These are phyloP conservation scores for Candida hungchunana DNA, from an alignment of 805 yeast genomes.

Conservation along the genomic window DNA sequence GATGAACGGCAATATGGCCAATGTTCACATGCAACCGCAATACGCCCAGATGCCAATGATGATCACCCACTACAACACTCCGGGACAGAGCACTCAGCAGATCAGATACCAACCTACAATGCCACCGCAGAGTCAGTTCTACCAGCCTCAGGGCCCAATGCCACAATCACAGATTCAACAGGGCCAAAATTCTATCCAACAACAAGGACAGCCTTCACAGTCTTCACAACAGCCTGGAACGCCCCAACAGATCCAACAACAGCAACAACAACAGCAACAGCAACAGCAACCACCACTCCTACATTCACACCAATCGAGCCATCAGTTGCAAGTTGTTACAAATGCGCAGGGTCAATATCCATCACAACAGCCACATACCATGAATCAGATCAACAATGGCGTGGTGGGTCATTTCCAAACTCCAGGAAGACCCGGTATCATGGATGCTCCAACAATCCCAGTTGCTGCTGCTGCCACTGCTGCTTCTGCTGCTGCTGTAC, in stretches of 20 bases:
- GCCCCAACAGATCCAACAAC: slow-evolving; percentile 9
- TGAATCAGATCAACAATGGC: no score
- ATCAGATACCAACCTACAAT: slow-evolving; percentile 18
- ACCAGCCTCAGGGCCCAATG: slow-evolving; percentile 10
- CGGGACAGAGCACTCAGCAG: slow-evolving; percentile 11
- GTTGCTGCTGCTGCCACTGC: slow-evolving; percentile 1
- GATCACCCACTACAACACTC: slow-evolving; percentile 19
- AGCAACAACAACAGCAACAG: slow-evolving; percentile 9
- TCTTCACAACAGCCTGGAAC: slow-evolving; percentile 1
- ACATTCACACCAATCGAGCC: slow-evolving; percentile 6
- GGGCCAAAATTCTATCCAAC: no score
- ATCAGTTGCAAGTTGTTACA: slow-evolving; percentile 9
- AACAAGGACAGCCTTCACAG: slow-evolving; percentile 1
- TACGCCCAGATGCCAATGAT: slow-evolving; percentile 18
- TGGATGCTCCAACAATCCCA: slow-evolving; percentile 12
- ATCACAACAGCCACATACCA: slow-evolving; percentile 6
- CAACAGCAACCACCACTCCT: slow-evolving; percentile 13
- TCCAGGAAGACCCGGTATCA: slow-evolving; percentile 20
- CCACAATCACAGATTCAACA: slow-evolving; percentile 1
- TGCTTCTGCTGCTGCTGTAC: slow-evolving; percentile 3
- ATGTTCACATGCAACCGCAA: slow-evolving; percentile 2
- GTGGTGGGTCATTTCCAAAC: slow-evolving; percentile 20
- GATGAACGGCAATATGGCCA: slow-evolving; percentile 1
- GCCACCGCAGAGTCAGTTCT: no score
- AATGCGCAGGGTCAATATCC: slow-evolving; percentile 12